A percentile compares a stretch with the other conserved stretches of the same genome.
Conservation (phyloP, 2,329 filamentous ascomycete genomes). For the Magnaporthiopsis rhizophila region DNA sequence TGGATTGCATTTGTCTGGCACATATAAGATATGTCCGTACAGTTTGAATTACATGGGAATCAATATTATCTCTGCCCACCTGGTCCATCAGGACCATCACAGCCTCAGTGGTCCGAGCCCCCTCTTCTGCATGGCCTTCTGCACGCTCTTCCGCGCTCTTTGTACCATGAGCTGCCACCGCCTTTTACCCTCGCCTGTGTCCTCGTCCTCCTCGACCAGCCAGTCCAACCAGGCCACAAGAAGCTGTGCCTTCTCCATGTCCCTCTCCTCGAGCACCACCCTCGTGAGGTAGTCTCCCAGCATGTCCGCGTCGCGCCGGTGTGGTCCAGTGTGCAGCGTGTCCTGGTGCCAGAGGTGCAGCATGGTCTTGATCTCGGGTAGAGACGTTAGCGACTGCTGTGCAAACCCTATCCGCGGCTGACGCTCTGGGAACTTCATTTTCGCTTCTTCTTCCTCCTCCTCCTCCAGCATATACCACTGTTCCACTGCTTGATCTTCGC, state of each 20-base stretch:
- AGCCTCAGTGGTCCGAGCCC: slow-evolving; percentile 50
- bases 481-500: not conserved
- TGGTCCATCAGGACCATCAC: slow-evolving; percentile 17
- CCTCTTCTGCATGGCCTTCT: slow-evolving; percentile 45
- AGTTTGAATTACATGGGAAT: not conserved
- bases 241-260: slow-evolving; percentile 84
- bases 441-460: slow-evolving; percentile 24
- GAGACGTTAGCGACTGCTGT: slow-evolving; percentile 28
- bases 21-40: no score
- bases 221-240: slow-evolving; percentile 67
- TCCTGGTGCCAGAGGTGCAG: slow-evolving; percentile 68
- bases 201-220: slow-evolving; percentile 41
- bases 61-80: not conserved
- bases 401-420: slow-evolving; percentile 41
- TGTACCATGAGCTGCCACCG: slow-evolving; percentile 39
- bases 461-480: slow-evolving; percentile 8
- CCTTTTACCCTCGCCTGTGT: slow-evolving; percentile 25
- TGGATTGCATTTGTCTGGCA: no score
- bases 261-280: slow-evolving; percentile 67
- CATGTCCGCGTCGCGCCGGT: slow-evolving; percentile 67
- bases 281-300: slow-evolving; percentile 62
- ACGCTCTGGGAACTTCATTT: slow-evolving; percentile 36
- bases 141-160: slow-evolving; percentile 41
- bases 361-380: slow-evolving; percentile 62
- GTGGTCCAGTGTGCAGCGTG: slow-evolving; percentile 68